These are phyloP conservation scores for Clonostachys sp. DNA, from an alignment of 2,329 filamentous ascomycete genomes.

Conservation along the genomic window DNA sequence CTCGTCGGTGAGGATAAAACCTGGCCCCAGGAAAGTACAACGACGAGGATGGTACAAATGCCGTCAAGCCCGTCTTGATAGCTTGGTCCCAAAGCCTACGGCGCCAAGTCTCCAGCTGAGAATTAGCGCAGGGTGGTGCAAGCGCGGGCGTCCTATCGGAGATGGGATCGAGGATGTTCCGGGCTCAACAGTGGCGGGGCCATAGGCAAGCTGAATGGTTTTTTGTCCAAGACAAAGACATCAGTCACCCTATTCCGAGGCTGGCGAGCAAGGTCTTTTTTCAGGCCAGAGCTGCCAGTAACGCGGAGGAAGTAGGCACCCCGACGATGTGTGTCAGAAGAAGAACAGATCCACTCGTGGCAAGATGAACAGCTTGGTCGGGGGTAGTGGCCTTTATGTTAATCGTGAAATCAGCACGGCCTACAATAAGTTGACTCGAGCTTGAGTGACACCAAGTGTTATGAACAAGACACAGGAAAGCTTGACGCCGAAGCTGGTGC, in stretches of 20 bases:
- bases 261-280: conserved; percentile 6
- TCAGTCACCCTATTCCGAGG: conserved; percentile 15
- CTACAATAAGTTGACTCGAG: conserved; percentile 30
- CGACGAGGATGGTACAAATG: conserved; percentile 11
- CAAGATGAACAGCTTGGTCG: conserved; percentile 16
- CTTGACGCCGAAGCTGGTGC: conserved; percentile 27
- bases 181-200: conserved; percentile 23
- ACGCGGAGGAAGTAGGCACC: conserved; percentile 15
- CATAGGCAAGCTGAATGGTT: conserved; percentile 21
- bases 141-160: conserved; percentile 7
- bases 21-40: conserved; percentile 8
- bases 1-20: conserved; percentile 3
- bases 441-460: conserved; percentile 17
- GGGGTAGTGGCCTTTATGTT: conserved; percentile 12
- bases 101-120: conserved; percentile 8
- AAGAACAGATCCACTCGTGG: conserved; percentile 12
- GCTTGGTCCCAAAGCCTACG: conserved; percentile 9
- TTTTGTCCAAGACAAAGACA: conserved; percentile 17
- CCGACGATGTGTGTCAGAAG: conserved; percentile 9
- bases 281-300: conserved; percentile 11
- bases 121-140: conserved; percentile 11
- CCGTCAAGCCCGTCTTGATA: conserved; percentile 9
- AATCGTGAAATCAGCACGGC: conserved; percentile 23
- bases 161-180: conserved; percentile 10
- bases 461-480: conserved; percentile 17